These are phyloP conservation scores for Boletus subparvulus DNA, from an alignment of 768 basidiomycete species.

Conservation along the genomic window DNA sequence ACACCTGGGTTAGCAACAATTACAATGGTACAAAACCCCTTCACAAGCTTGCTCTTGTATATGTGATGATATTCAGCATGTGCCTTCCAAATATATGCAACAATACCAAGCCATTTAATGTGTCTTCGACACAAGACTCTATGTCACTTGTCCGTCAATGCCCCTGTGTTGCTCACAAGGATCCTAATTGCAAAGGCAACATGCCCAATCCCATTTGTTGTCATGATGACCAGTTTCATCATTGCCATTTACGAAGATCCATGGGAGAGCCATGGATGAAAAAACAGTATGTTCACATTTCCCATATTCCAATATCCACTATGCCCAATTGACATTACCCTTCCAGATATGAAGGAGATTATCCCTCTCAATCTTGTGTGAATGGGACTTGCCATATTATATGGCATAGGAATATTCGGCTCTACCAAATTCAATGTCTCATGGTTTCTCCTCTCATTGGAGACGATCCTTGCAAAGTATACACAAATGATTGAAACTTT, in stretches of 20 bases:
- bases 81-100: neutral
- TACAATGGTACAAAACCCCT: neutral
- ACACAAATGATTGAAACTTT: too few species aligned
- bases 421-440: too few species aligned
- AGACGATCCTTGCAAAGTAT: too few species aligned
- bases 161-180: neutral
- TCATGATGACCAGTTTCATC: neutral
- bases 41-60: neutral
- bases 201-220: neutral
- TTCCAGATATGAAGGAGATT: too few species aligned
- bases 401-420: too few species aligned
- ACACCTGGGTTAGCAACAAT: neutral
- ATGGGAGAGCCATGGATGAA: neutral
- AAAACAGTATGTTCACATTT: too few species aligned
- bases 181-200: neutral
- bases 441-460: too few species aligned
- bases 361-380: too few species aligned
- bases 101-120: neutral
- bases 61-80: neutral
- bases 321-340: too few species aligned
- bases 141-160: neutral
- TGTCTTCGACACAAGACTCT: neutral
- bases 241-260: neutral
- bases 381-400: too few species aligned
- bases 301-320: too few species aligned